Evolutionary conservation across 495 filamentous ascomycete species (phyloP).

Genomic region (Penicillium tannophilum): DNA sequence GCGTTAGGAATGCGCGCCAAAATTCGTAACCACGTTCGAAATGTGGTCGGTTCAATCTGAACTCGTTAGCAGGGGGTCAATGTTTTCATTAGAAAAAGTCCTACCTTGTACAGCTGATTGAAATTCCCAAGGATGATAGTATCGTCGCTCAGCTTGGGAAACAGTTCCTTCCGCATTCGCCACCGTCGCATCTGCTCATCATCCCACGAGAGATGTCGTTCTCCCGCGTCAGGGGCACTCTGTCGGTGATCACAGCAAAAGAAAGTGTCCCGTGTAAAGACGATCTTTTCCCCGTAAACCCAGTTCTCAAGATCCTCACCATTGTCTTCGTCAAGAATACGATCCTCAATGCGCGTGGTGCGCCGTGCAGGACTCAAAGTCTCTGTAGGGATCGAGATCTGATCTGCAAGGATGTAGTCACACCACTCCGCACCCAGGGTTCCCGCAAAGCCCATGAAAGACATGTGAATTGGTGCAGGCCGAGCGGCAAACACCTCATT

Average conservation of each 20-base stretch:
- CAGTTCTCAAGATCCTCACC: conserved; percentile 68
- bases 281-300: conserved; percentile 97
- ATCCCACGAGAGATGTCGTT: conserved; percentile 70
- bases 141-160: conserved; percentile 81
- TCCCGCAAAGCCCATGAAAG: conserved; percentile 99
- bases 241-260: conserved; percentile 99
- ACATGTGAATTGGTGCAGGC: conserved; percentile 97
- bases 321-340: conserved; percentile 67
- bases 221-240: conserved; percentile 76
- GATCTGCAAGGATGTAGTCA: conserved; percentile 92
- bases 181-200: conserved; percentile 83
- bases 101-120: conserved; percentile 98
- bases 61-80: conserved; percentile 3
- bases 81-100: conserved; percentile 17
- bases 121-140: conserved; percentile 95
- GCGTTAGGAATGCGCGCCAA: conserved; percentile 84
- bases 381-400: conserved; percentile 78
- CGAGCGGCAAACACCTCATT: conserved; percentile 97
- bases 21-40: conserved; percentile 95
- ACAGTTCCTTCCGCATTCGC: conserved; percentile 94
- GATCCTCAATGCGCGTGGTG: conserved; percentile 73
- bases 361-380: conserved; percentile 78
- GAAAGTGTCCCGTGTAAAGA: conserved; percentile 93
- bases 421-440: conserved; percentile 98
- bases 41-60: conserved; percentile 96